Conservation (phyloP, 73 alveolate species). For the Paramecium bursaria region DNA sequence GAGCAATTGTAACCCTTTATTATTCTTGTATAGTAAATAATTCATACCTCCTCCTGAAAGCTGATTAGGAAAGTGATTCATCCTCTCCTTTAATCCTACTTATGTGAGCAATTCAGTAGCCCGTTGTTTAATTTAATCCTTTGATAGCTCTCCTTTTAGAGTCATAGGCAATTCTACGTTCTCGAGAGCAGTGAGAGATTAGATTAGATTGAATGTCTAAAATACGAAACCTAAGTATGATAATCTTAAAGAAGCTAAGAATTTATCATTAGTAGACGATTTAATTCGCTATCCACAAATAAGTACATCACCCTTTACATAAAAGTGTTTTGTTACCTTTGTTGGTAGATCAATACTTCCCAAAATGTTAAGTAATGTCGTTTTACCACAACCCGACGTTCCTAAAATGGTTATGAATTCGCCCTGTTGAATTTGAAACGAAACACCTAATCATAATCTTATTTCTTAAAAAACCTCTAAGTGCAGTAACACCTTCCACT, state of each 20-base stretch:
- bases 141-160: slow-evolving; percentile 86
- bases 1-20: slow-evolving; percentile 96
- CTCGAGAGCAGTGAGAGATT: slow-evolving; percentile 94
- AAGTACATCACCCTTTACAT: slow-evolving; percentile 87
- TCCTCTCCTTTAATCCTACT: slow-evolving; percentile 87
- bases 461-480: slow-evolving; percentile 76
- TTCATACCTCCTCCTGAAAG: slow-evolving; percentile 91
- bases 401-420: slow-evolving; percentile 97
- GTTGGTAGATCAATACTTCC: slow-evolving; percentile 98
- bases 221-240: slow-evolving; percentile 95
- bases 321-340: slow-evolving; percentile 57
- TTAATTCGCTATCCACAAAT: slow-evolving; percentile 89
- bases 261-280: slow-evolving; percentile 89
- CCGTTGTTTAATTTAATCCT: slow-evolving; percentile 77
- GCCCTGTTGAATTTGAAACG: slow-evolving; percentile 88
- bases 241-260: slow-evolving; percentile 89
- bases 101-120: slow-evolving; percentile 86
- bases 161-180: slow-evolving; percentile 98
- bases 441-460: slow-evolving; percentile 73
- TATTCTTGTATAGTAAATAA: slow-evolving; percentile 76
- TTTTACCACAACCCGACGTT: slow-evolving; percentile 98
- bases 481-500: slow-evolving; percentile 98
- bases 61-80: slow-evolving; percentile 95
- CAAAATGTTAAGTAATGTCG: slow-evolving; percentile 93
- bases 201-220: slow-evolving; percentile 93